Evolutionary conservation across 768 basidiomycete species (phyloP).

Genomic region (Arthromyces matolae): DNA sequence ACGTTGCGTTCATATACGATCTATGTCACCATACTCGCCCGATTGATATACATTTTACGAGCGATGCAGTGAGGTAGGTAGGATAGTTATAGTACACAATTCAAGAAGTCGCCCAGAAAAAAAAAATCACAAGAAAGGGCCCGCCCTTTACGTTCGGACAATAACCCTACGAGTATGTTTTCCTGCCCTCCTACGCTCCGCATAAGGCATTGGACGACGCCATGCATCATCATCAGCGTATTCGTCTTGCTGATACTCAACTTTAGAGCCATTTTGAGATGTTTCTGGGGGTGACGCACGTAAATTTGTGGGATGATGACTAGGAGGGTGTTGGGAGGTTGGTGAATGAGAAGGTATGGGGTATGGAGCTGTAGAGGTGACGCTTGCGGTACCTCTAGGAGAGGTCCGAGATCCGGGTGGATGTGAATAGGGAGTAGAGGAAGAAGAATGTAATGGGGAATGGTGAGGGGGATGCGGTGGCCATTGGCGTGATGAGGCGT

Average conservation of each 20-base stretch:
- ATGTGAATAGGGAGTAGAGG: conserved; percentile 32
- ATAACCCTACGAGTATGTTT: conserved; percentile 78
- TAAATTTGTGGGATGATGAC: conserved; percentile 34
- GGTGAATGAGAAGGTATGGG: conserved; percentile 28
- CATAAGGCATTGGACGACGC: conserved; percentile 68
- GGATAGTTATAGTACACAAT: too few species aligned
- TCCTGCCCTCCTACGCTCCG: conserved; percentile 71
- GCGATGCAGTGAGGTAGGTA: too few species aligned
- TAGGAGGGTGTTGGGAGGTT: conserved; percentile 27
- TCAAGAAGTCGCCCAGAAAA: too few species aligned
- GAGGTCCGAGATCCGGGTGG: conserved; percentile 29
- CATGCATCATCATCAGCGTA: conserved; percentile 67
- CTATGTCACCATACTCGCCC: too few species aligned
- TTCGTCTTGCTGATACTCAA: conserved; percentile 43
- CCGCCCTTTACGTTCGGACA: conserved; percentile 40
- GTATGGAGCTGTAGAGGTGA: conserved; percentile 32
- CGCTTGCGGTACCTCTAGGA: conserved; percentile 29
- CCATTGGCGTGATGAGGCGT: conserved; percentile 23
- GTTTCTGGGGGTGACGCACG: conserved; percentile 47
- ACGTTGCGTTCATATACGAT: too few species aligned
- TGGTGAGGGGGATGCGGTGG: conserved; percentile 26
- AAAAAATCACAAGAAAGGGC: background rate
- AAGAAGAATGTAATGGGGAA: conserved; percentile 31
- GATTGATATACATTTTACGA: too few species aligned
- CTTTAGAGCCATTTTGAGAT: conserved; percentile 33